These are phyloP conservation scores for Naegleria fowleri DNA, from an alignment of 208 protist species.

Conservation along the genomic window DNA sequence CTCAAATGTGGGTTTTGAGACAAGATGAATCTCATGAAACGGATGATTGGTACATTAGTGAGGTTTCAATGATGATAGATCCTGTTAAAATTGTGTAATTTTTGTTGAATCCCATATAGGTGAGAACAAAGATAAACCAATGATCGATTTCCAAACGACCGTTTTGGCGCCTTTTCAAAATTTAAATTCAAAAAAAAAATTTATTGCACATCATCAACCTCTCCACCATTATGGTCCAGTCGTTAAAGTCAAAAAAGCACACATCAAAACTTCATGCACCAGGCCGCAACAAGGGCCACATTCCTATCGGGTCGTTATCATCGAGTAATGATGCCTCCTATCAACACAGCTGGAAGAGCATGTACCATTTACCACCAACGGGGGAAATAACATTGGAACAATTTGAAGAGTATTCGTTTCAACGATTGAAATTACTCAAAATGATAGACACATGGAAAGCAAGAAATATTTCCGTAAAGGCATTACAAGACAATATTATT, in stretches of 20 bases:
- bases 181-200: background rate
- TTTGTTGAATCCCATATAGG: too few relatives aligned
- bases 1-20: conserved; percentile 7
- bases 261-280: background rate
- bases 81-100: background rate
- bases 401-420: conserved; percentile 22
- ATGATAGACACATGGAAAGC: conserved; percentile 13
- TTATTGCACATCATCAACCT: too few relatives aligned
- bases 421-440: conserved; percentile 19
- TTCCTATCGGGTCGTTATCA: background rate
- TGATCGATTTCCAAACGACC: too few relatives aligned
- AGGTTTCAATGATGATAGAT: background rate
- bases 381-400: conserved; percentile 21
- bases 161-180: background rate
- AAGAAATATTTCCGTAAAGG: background rate
- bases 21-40: conserved; percentile 13
- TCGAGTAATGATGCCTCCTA: background rate
- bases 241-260: background rate
- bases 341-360: conserved; percentile 8
- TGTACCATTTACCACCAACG: conserved; percentile 10
- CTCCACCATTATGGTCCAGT: background rate
- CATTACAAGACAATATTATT: background rate
- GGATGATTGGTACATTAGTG: background rate
- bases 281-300: background rate
- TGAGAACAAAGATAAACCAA: too few relatives aligned